phyloP scores from a whole-genome alignment of 1,284 basidiomycete genomes.

The Papiliotrema flavescens region DNA sequence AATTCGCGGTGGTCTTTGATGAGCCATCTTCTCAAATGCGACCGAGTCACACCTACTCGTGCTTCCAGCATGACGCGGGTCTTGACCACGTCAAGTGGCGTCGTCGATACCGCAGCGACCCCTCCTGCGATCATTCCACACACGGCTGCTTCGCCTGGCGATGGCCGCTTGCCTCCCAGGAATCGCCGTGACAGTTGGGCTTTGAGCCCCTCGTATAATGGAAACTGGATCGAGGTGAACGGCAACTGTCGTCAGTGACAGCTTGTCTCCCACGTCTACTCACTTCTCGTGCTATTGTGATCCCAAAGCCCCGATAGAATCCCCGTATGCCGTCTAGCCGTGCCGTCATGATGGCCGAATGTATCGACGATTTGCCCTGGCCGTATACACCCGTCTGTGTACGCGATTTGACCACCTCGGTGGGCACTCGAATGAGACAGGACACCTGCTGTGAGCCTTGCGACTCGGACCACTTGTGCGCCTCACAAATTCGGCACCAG shows the following conservation, averaged over 20 bases:
- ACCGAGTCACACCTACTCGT: conserved; percentile 54
- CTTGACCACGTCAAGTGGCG: conserved; percentile 94
- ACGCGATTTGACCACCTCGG: conserved; percentile 87
- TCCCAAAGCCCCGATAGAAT: conserved; percentile 75
- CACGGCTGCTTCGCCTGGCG: conserved; percentile 80
- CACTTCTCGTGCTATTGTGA: conserved; percentile 73
- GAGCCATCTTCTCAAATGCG: not conserved
- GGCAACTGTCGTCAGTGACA: conserved; percentile 64
- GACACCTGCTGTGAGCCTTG: conserved; percentile 61
- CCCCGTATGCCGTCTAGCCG: conserved; percentile 62
- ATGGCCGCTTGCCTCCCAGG: conserved; percentile 54
- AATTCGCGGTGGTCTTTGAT: conserved; percentile 15
- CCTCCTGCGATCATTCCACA: conserved; percentile 92
- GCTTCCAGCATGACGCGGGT: conserved; percentile 95
- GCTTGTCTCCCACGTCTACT: conserved; percentile 16
- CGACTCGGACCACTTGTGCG: conserved; percentile 8
- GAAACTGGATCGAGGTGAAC: conserved; percentile 97
- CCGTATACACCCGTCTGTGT: conserved; percentile 72
- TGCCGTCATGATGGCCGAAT: conserved; percentile 54
- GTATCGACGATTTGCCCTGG: conserved; percentile 35
- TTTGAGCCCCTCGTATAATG: conserved; percentile 90
- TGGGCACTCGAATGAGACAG: conserved; percentile 88
- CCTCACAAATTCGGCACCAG: conserved; percentile 73
- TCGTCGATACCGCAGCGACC: conserved; percentile 83
- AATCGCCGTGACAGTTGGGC: conserved; percentile 53